Conservation (phyloP, 306 rosid species). For the Pyrus communis region DNA sequence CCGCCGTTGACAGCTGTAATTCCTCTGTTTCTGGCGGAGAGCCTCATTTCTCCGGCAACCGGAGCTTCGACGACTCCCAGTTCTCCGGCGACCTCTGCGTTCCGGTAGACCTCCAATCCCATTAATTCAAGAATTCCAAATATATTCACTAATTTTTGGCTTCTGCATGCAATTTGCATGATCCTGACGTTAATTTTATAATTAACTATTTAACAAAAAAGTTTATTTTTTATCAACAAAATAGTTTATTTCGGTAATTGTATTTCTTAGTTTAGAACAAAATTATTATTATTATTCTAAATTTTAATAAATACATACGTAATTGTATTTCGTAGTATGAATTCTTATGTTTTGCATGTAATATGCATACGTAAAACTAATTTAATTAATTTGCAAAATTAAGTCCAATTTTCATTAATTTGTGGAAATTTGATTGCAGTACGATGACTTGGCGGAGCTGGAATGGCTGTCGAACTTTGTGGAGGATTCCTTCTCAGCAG, state of each 20-base stretch:
- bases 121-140: neutral
- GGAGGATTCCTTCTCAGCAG: constrained; percentile 83
- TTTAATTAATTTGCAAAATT: too few species aligned
- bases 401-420: too few species aligned
- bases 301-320: too few species aligned
- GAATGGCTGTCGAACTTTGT: constrained; percentile 96
- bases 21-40: constrained; percentile 57
- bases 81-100: constrained; percentile 71
- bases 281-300: too few species aligned
- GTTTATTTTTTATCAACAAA: neutral
- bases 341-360: neutral
- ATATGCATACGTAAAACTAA: neutral
- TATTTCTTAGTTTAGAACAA: too few species aligned
- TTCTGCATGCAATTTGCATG: constrained; percentile 8
- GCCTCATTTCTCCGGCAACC: constrained; percentile 35
- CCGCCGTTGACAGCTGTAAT: constrained; percentile 70
- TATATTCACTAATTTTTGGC: neutral
- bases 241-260: neutral
- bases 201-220: neutral
- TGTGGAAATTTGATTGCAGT: constrained; percentile 27
- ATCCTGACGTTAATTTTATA: constrained; percentile 1
- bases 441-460: constrained; percentile 81
- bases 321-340: neutral
- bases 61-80: constrained; percentile 51
- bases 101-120: constrained; percentile 45